Conservation (phyloP, 345 rosid genomes). For the Cardamine resedifolia region DNA sequence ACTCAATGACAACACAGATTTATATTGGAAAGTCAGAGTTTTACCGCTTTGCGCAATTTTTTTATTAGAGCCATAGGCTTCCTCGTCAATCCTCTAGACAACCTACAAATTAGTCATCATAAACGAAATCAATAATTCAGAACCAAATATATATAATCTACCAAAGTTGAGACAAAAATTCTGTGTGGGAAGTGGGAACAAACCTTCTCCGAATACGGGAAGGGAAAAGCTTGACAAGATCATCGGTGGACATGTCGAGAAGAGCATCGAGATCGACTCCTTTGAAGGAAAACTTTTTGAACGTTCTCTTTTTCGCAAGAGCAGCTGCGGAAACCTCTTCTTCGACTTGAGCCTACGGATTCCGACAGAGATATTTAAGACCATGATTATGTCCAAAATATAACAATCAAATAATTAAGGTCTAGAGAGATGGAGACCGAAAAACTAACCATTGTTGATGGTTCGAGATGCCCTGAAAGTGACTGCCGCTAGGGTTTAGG, state of each 20-base stretch:
- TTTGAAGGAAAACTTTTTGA: conserved; percentile 70
- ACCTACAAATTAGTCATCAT: conserved; percentile 38
- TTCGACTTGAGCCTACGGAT: conserved; percentile 40
- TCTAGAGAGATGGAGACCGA: not conserved
- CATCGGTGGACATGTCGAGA: conserved; percentile 36
- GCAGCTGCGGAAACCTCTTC: conserved; percentile 41
- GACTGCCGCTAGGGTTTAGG: conserved; percentile 10
- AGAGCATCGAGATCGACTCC: conserved; percentile 67
- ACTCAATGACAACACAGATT: not conserved
- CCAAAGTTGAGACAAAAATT: not conserved
- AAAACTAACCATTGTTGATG: conserved; percentile 20
- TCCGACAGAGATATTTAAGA: conserved; percentile 2
- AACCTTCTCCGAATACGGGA: conserved; percentile 67
- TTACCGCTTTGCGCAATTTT: conserved; percentile 57
- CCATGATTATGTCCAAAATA: conserved; percentile 41
- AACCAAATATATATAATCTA: not conserved
- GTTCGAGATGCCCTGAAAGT: conserved; percentile 44
- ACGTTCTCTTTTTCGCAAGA: conserved; percentile 67
- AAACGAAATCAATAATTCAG: not conserved
- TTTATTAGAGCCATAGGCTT: conserved; percentile 66
- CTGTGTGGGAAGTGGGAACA: too few relatives aligned
- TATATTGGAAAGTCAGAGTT: not conserved
- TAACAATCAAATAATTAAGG: not conserved
- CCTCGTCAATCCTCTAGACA: conserved; percentile 61
- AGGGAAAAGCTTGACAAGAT: conserved; percentile 60